Percentiles rank a stretch among this genome's conserved stretches.
Evolutionary conservation across 257 asterid species (phyloP).

Genomic region (Sherardia arvensis): DNA sequence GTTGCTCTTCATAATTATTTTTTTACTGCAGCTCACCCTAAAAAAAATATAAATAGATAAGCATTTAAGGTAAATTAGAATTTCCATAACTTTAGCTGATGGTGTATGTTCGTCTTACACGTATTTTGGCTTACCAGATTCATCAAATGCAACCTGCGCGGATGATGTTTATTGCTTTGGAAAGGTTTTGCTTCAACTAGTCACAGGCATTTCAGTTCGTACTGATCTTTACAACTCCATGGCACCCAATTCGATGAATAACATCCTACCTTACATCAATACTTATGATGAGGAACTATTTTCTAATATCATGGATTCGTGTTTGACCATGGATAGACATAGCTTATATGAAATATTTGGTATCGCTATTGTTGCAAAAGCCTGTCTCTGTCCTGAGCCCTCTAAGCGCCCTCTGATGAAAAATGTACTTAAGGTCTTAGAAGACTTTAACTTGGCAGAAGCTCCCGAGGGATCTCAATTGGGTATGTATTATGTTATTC

Average conservation of each 20-base stretch:
- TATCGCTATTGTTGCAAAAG: constrained; percentile 5
- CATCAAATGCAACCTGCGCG: neutral
- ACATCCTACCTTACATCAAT: constrained; percentile 23
- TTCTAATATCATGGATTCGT: neutral
- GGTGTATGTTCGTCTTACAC: neutral
- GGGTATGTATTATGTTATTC: neutral
- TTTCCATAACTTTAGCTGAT: neutral
- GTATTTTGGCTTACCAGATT: neutral
- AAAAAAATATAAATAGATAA: neutral
- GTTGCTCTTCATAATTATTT: neutral
- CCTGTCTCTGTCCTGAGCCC: constrained; percentile 1
- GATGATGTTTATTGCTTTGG: constrained; percentile 17
- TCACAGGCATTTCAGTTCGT: neutral
- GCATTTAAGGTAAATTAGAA: neutral
- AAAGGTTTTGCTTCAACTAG: constrained; percentile 8
- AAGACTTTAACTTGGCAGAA: constrained; percentile 39
- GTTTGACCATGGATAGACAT: neutral
- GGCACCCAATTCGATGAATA: constrained; percentile 14
- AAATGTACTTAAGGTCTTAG: constrained; percentile 55
- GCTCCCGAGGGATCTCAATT: neutral
- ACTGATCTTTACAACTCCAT: neutral
- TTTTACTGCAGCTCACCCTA: neutral
- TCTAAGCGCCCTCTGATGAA: constrained; percentile 47
- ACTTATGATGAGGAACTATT: neutral
- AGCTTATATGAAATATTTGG: neutral